phyloP scores from a whole-genome alignment of 1,139 yeast species.

The Taphrina deformans region DNA sequence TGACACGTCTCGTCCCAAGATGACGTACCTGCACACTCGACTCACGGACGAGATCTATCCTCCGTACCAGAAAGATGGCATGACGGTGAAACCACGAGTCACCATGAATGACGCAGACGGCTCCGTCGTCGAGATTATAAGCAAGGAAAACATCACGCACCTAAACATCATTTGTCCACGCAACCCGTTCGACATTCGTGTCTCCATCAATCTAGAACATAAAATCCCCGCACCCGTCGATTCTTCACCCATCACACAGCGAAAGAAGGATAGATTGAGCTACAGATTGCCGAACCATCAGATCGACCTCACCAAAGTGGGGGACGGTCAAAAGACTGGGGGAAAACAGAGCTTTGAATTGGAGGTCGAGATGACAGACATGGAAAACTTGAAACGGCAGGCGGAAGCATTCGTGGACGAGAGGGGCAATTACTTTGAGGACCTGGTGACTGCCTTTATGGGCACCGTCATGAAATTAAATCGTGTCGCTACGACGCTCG shows the following conservation, averaged over 20 bases:
- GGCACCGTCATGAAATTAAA: conserved; percentile 20
- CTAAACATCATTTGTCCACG: conserved; percentile 37
- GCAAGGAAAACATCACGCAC: conserved; percentile 37
- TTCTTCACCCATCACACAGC: conserved; percentile 4
- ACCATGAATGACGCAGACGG: conserved; percentile 34
- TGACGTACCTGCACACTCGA: conserved; percentile 28
- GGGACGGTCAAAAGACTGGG: background rate
- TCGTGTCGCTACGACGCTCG: background rate
- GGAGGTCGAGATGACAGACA: conserved; percentile 32
- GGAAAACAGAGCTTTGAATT: conserved; percentile 19
- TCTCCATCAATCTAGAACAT: conserved; percentile 38
- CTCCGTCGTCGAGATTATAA: conserved; percentile 33
- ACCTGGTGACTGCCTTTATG: conserved; percentile 12
- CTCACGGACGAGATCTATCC: conserved; percentile 29
- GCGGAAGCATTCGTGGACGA: conserved; percentile 27
- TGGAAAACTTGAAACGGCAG: conserved; percentile 24
- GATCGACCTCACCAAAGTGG: conserved; percentile 37
- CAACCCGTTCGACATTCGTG: conserved; percentile 36
- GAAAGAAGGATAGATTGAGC: conserved; percentile 35
- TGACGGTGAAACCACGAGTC: conserved; percentile 30
- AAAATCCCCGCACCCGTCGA: background rate
- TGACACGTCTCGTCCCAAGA: background rate
- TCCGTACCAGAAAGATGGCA: conserved; percentile 5
- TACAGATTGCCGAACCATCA: conserved; percentile 32
- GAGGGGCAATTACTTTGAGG: conserved; percentile 24